Conservation (phyloP, 352 stramenopile genomes). For the Phytophthora europaea region DNA sequence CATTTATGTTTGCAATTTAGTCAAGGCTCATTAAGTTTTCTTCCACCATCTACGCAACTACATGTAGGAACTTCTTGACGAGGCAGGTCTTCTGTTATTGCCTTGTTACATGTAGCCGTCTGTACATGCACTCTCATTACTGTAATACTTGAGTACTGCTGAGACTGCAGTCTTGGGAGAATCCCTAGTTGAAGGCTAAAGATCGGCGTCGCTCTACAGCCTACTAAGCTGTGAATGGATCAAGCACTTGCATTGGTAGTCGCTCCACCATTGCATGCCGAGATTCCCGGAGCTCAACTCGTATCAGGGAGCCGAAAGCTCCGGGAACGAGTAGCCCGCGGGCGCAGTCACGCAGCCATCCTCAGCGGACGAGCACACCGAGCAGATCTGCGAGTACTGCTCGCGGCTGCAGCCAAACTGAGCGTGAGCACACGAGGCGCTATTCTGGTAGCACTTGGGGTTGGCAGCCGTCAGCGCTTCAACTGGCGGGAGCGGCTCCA, state of each 20-base stretch:
- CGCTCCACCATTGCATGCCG: too few relatives aligned
- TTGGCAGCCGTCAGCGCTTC: constrained; percentile 47
- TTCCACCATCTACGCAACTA: not conserved
- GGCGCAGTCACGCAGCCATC: constrained; percentile 38
- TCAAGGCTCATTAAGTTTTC: not conserved
- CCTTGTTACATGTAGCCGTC: too few relatives aligned
- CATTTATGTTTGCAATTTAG: not conserved
- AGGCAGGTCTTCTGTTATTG: not conserved
- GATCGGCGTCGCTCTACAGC: not conserved
- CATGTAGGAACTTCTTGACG: not conserved
- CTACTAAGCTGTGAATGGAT: not conserved
- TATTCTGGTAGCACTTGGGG: constrained; percentile 63
- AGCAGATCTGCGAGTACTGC: constrained; percentile 63
- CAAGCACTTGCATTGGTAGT: not conserved
- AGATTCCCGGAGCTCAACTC: too few relatives aligned
- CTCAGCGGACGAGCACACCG: constrained; percentile 46
- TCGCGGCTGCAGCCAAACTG: constrained; percentile 55
- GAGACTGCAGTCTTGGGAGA: not conserved
- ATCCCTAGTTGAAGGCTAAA: not conserved
- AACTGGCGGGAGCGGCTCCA: constrained; percentile 56
- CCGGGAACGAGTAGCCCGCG: constrained; percentile 14
- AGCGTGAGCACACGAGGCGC: constrained; percentile 48
- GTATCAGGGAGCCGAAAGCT: constrained; percentile 7
- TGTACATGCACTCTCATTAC: not conserved
- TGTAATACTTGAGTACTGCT: not conserved